Conservation (phyloP, 345 rosid species). For the Erucastrum elatum region DNA sequence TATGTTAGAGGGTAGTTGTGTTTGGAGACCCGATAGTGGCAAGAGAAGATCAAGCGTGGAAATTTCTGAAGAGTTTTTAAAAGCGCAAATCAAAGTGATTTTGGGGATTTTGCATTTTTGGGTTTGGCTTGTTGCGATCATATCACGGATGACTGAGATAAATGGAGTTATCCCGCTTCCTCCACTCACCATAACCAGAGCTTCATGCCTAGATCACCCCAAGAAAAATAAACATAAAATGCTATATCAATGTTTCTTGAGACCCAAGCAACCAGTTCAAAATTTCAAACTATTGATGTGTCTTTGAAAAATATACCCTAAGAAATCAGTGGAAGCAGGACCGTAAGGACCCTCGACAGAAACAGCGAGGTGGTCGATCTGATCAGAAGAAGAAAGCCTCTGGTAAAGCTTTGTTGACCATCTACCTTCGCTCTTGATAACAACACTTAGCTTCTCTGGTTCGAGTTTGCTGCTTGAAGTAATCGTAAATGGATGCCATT, state of each 20-base stretch:
- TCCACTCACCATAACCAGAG: conserved; percentile 82
- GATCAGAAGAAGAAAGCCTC: conserved; percentile 58
- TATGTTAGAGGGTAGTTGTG: conserved; percentile 42
- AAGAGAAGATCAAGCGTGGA: conserved; percentile 66
- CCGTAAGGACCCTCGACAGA: conserved; percentile 94
- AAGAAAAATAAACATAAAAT: neutral
- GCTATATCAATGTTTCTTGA: neutral
- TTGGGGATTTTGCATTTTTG: conserved; percentile 48
- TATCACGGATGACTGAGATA: conserved; percentile 70
- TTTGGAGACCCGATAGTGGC: conserved; percentile 47
- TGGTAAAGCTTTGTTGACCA: conserved; percentile 74
- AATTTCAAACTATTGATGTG: neutral
- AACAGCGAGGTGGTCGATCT: conserved; percentile 47
- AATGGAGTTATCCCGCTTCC: conserved; percentile 92
- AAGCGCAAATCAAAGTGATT: conserved; percentile 53
- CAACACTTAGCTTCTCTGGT: conserved; percentile 61
- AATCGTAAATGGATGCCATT: conserved; percentile 94
- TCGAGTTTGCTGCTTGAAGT: conserved; percentile 72
- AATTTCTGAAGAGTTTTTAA: conserved; percentile 60
- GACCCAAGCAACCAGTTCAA: neutral
- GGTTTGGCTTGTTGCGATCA: conserved; percentile 44
- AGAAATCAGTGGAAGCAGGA: conserved; percentile 68
- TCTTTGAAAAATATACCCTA: conserved; percentile 45
- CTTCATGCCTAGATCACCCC: conserved; percentile 55
- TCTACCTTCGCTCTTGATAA: conserved; percentile 68